Evolutionary conservation across 169 alveolate genomes (phyloP), one percentile per base, ranked within the genome.

Genomic region (Plasmodium gonderi): DNA sequence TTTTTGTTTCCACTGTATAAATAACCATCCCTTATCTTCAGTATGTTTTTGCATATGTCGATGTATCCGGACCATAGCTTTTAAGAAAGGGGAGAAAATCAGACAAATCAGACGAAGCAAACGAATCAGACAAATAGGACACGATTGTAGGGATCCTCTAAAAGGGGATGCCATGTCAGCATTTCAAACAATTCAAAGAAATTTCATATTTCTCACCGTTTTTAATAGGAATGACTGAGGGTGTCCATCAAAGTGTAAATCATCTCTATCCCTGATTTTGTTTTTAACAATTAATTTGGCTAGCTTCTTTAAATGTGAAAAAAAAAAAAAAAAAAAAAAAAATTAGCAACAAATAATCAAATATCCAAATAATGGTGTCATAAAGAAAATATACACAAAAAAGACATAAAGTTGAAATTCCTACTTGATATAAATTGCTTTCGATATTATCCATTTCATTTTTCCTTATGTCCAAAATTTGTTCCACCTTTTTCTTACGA

Each of bases 31-130:
- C 91, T 67, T 4, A 38, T 45, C n/a, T 72, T 68, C 40, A 82
- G 60, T 17, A 82, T 54, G 14, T 36, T 54, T 29, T 82, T 82
- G 91, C 91, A 82, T 11, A 82, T 68, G 75, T 82, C 91, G 17
- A 82, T 68, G 60, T 82, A 82, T 4, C 91, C 91, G 60, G 23
- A 26, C 91, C 91, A 82, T 23, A 82, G 60, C 91, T 82, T 14
- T 29, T 20, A 14, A 26, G 8, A 64, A 64, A 80, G 51, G 3
- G 8, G 20, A 81, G 54, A 69, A 26, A 44, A 17, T 49, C 8
- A 2, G 7, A 68, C 45, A 54, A 0, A 51, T 49, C 5, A 31
- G 12, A 29, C 8, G 3, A 60, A 36, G 44, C 44, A 26, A 7
- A 54, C 20, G 20, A n/a, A 51, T 1, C 12, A 47, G 26, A 20